Conservation (phyloP, 2,329 filamentous ascomycete species). For the Aspergillus ustus region DNA sequence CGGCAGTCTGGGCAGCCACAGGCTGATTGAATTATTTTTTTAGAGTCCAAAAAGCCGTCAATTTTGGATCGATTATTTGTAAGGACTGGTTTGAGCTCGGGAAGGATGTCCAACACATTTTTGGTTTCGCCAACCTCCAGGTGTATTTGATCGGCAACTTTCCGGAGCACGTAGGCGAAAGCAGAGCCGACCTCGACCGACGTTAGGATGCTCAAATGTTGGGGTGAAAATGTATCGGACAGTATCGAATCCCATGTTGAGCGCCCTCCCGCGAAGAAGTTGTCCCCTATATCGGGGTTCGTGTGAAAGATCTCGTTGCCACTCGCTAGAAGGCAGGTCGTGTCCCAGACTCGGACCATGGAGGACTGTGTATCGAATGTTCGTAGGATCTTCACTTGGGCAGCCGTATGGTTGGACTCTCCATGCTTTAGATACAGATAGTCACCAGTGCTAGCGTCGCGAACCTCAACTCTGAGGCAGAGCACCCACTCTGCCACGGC, state of each 20-base stretch:
- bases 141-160: background rate
- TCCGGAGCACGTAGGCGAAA: background rate
- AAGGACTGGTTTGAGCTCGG: background rate
- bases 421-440: background rate
- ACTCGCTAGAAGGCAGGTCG: background rate
- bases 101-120: background rate
- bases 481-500: background rate
- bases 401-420: background rate
- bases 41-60: background rate
- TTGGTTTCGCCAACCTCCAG: background rate
- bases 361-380: background rate
- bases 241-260: constrained; percentile 5
- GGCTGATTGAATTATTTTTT: background rate
- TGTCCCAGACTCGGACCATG: background rate
- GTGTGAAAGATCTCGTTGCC: background rate
- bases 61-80: background rate
- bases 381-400: background rate
- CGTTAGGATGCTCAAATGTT: background rate
- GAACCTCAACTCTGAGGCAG: background rate
- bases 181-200: background rate
- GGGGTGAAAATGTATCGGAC: background rate
- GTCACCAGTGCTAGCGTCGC: background rate
- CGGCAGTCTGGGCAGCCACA: background rate
- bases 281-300: background rate
- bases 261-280: background rate